Evolutionary conservation across 1,139 yeast genomes (phyloP), one percentile per base, ranked within the genome.

Genomic region (Ogataea hybrid): DNA sequence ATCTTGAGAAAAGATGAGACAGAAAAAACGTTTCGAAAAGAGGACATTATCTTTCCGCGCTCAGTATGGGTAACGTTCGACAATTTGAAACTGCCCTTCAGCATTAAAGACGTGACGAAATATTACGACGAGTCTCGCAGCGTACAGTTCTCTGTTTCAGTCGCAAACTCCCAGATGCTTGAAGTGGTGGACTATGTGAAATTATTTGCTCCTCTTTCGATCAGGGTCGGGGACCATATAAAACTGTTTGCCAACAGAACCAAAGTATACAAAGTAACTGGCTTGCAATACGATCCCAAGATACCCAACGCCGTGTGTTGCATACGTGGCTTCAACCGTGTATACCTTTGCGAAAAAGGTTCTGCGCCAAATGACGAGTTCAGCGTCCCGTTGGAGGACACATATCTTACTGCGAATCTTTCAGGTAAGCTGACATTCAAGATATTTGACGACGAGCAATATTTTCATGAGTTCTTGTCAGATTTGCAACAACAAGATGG

Each of bases 321-420:
- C 53, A 66, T 79, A 42, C 62, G 87, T 52, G 88, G 88, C 0
- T 81, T 67, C 54, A 79, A 79, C 56, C 58, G 68, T 3, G 71
- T 77, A 2, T 57, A 67, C 47, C 58, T 73, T 6, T 62, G 57
- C 42, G 63, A 62, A 11, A 35, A 44, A 58, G 21, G 9, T 27
- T 28, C 7, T 20, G 32, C 3, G 32, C n/a, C 17, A 23, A 12
- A 23, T 2, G 36, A 39, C 6, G 53, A 51, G 33, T 18, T 38
- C 6, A 25, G 27, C 9, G 39, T 41, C 7, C 33, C 38, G 3
- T 18, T 51, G 7, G 45, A 43, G 22, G 48, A 51, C 6, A 38
- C 45, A 0, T 46, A 43, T 28, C 17, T 49, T 10, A 48, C 44
- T 2, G 41, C 43, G 4, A 14, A n/a, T 3, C 35, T 41, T n/a